Evolutionary conservation across 495 filamentous ascomycete species (phyloP).

Genomic region (Chaetomidium leptoderma): DNA sequence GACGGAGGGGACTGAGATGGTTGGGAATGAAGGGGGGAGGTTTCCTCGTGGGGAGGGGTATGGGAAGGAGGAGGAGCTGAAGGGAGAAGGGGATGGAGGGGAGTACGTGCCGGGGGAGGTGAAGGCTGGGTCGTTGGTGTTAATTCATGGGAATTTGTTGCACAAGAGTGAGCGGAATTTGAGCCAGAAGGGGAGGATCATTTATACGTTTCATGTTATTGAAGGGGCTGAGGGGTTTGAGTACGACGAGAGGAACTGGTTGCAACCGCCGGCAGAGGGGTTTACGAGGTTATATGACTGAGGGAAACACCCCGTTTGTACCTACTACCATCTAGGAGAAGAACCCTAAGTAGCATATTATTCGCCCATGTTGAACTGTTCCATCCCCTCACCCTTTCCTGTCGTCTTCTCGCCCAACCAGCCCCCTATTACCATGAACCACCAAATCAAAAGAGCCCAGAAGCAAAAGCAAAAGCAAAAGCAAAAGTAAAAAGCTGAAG

Average conservation of each 20-base stretch:
- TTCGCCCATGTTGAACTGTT: background rate
- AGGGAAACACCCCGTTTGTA: background rate
- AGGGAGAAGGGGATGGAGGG: slow-evolving; percentile 35
- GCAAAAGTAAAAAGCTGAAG: background rate
- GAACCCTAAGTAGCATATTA: background rate
- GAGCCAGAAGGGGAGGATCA: slow-evolving; percentile 79
- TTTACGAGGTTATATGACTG: slow-evolving; percentile 61
- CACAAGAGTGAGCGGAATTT: slow-evolving; percentile 94
- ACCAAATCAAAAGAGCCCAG: background rate
- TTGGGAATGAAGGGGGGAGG: slow-evolving; percentile 39
- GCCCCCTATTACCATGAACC: background rate
- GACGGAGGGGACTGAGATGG: slow-evolving; percentile 47
- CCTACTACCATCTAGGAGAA: background rate
- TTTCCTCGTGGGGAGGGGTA: slow-evolving; percentile 46
- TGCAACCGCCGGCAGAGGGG: slow-evolving; percentile 74
- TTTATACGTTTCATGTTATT: slow-evolving; percentile 97
- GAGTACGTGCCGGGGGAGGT: slow-evolving; percentile 71
- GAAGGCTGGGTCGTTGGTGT: slow-evolving; percentile 79
- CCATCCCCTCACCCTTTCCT: background rate
- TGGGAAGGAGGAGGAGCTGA: slow-evolving; percentile 29
- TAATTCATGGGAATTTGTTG: slow-evolving; percentile 94
- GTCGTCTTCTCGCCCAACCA: background rate
- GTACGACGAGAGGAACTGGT: slow-evolving; percentile 88
- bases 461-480: background rate
- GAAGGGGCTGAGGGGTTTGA: slow-evolving; percentile 63